These are phyloP conservation scores for Lachancea sp. DNA, from an alignment of 805 yeast species.

Conservation along the genomic window DNA sequence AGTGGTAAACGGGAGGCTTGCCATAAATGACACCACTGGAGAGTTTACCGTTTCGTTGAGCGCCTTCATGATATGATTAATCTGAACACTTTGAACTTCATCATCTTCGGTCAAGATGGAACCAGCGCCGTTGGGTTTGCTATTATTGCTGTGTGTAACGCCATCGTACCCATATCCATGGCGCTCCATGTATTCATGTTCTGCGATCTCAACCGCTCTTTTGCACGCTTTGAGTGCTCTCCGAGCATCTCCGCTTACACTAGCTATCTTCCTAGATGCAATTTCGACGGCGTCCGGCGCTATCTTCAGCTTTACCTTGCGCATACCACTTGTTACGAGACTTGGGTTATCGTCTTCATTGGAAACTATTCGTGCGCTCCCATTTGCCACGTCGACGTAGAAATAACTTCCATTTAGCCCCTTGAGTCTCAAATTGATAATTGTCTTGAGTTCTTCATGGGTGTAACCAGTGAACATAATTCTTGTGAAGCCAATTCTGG, in stretches of 20 bases:
- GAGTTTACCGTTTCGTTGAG: conserved; percentile 72
- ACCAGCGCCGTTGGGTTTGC: background rate
- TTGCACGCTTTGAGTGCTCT: conserved; percentile 83
- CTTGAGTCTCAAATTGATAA: conserved; percentile 66
- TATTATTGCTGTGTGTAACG: conserved; percentile 10
- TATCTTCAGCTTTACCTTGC: conserved; percentile 33
- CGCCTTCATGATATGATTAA: conserved; percentile 71
- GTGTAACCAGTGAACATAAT: conserved; percentile 87
- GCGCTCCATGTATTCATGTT: conserved; percentile 44
- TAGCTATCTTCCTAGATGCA: conserved; percentile 90
- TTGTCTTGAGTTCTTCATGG: conserved; percentile 65
- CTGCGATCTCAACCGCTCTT: conserved; percentile 86
- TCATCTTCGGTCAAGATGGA: conserved; percentile 24
- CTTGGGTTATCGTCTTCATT: conserved; percentile 12
- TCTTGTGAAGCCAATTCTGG: conserved; percentile 83
- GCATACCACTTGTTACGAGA: conserved; percentile 6
- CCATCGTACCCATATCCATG: conserved; percentile 31
- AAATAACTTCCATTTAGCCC: conserved; percentile 35
- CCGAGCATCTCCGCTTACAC: conserved; percentile 96
- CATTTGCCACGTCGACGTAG: conserved; percentile 33
- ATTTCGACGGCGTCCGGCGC: conserved; percentile 77
- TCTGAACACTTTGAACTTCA: conserved; percentile 51
- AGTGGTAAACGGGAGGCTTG: conserved; percentile 55
- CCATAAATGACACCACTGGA: conserved; percentile 56
- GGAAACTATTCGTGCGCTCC: conserved; percentile 31